A percentile compares a stretch with the other conserved stretches of the same genome.
These are phyloP conservation scores for Cajanus cajan DNA, from an alignment of 306 rosid genomes.

Conservation along the genomic window DNA sequence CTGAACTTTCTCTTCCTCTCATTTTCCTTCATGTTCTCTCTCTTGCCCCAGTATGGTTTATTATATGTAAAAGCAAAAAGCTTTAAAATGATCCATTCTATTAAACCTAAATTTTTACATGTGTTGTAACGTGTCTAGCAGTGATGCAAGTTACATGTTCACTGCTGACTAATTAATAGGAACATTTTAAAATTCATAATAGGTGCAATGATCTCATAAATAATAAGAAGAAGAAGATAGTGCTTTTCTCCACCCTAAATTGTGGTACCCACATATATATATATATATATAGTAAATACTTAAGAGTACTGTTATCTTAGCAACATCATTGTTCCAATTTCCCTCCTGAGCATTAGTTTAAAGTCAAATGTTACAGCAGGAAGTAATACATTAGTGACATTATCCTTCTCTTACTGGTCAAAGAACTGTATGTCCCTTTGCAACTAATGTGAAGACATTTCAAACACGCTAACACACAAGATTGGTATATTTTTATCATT, in stretches of 20 bases:
- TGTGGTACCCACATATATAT: not conserved
- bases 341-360: not conserved
- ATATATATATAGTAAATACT: not conserved
- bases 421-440: not conserved
- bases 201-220: not conserved
- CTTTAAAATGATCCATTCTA: not conserved
- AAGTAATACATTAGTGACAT: not conserved
- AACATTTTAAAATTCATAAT: not conserved
- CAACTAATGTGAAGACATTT: not conserved
- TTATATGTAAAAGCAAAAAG: not conserved
- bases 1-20: not conserved
- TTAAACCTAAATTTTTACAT: not conserved
- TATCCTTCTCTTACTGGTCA: not conserved
- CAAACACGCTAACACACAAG: not conserved
- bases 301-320: not conserved
- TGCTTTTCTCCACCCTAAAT: not conserved
- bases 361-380: not conserved
- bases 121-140: not conserved
- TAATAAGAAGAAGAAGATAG: not conserved
- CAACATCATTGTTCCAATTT: not conserved
- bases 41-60: not conserved
- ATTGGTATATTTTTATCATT: not conserved
- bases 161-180: not conserved
- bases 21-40: not conserved
- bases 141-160: not conserved